A percentile compares a stretch with the other conserved stretches of the same genome.
phyloP scores from a whole-genome alignment of 495 filamentous ascomycete species.

The Clavariopsis aquatica region DNA sequence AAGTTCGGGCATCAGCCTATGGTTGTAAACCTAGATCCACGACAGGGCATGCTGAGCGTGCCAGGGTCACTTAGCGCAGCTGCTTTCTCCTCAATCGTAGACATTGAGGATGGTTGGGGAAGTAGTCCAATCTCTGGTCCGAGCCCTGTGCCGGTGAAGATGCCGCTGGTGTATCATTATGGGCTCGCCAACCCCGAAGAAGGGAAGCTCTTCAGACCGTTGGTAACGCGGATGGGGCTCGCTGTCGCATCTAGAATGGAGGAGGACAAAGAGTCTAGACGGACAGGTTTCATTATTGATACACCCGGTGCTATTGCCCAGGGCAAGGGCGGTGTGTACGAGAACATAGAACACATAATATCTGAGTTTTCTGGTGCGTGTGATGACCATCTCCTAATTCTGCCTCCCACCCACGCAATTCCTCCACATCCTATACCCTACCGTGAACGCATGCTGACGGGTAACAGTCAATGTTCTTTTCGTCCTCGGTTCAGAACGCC shows the following conservation, averaged over 20 bases:
- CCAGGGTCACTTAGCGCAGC: slow-evolving; percentile 84
- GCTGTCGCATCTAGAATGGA: slow-evolving; percentile 75
- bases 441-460: slow-evolving; percentile 17
- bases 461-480: slow-evolving; percentile 71
- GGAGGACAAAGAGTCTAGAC: slow-evolving; percentile 70
- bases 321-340: slow-evolving; percentile 63
- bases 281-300: slow-evolving; percentile 82
- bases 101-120: slow-evolving; percentile 89
- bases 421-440: background rate
- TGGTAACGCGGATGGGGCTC: slow-evolving; percentile 76
- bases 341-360: slow-evolving; percentile 77
- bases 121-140: slow-evolving; percentile 88
- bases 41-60: slow-evolving; percentile 80
- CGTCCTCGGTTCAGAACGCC: slow-evolving; percentile 78
- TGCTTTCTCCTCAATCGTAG: slow-evolving; percentile 79
- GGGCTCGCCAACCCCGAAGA: slow-evolving; percentile 75
- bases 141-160: slow-evolving; percentile 81
- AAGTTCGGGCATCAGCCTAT: slow-evolving; percentile 74
- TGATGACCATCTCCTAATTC: slow-evolving; percentile 12
- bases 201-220: slow-evolving; percentile 69
- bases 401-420: background rate
- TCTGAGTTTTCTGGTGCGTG: slow-evolving; percentile 77
- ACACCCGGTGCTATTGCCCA: slow-evolving; percentile 68
- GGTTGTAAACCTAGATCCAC: slow-evolving; percentile 82
- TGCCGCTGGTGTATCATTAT: slow-evolving; percentile 90